phyloP scores from a whole-genome alignment of 2,329 filamentous ascomycete genomes.

The Coniochaeta sp. region DNA sequence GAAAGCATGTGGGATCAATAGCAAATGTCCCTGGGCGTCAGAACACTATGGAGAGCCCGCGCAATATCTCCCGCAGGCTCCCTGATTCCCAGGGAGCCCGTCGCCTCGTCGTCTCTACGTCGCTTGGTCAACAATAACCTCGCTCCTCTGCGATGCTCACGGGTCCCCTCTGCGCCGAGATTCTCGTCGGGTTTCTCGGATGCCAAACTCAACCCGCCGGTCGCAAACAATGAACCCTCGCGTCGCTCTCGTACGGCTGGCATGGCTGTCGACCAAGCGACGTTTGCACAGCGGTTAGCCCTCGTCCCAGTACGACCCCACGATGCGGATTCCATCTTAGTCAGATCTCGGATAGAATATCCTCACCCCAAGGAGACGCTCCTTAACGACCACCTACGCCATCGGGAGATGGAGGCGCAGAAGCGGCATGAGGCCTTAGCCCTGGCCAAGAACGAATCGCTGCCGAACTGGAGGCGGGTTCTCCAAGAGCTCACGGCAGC shows the following conservation, averaged over 20 bases:
- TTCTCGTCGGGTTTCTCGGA: not conserved
- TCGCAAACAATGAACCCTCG: not conserved
- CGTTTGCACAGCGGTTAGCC: conserved; percentile 14
- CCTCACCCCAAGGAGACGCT: conserved; percentile 12
- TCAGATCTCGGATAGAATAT: conserved; percentile 15
- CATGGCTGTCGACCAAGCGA: not conserved
- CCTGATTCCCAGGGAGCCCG: conserved; percentile 15
- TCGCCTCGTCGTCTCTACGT: not conserved
- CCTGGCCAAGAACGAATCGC: conserved; percentile 16
- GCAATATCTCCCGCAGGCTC: conserved; percentile 16
- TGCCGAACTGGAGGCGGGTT: conserved; percentile 31
- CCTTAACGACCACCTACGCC: conserved; percentile 12
- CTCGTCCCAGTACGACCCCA: conserved; percentile 13
- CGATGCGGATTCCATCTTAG: conserved; percentile 17
- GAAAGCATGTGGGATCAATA: conserved; percentile 17
- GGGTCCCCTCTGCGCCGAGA: not conserved
- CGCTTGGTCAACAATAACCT: not conserved
- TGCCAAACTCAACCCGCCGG: not conserved
- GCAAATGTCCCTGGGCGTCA: conserved; percentile 39
- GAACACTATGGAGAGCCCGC: conserved; percentile 33
- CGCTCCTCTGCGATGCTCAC: not conserved
- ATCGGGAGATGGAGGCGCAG: conserved; percentile 25
- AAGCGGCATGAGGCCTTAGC: conserved; percentile 26
- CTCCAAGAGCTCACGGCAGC: conserved; percentile 28
- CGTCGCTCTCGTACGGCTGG: not conserved